Evolutionary conservation across 2,329 filamentous ascomycete species (phyloP).

Genomic region (Cadophora sp.): DNA sequence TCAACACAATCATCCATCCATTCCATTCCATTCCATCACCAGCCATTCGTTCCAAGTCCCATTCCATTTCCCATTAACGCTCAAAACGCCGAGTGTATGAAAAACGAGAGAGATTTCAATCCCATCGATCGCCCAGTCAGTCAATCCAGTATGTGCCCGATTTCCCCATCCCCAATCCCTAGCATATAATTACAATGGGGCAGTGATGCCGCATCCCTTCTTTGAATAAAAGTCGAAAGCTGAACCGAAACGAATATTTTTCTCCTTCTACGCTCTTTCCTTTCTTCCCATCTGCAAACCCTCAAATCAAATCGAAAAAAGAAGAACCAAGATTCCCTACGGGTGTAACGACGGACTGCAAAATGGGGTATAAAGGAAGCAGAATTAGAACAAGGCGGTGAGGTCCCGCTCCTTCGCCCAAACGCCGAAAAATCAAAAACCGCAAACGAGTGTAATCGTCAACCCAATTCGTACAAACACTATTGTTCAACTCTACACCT

Average conservation of each 20-base stretch:
- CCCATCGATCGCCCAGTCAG: conserved; percentile 3
- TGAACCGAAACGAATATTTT: conserved; percentile 13
- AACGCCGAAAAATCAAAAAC: conserved; percentile 21
- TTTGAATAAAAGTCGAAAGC: neutral
- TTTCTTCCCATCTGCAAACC: neutral
- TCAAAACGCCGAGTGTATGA: conserved; percentile 2
- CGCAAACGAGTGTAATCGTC: neutral
- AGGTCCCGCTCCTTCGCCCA: conserved; percentile 7
- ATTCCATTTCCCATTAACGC: conserved; percentile 20
- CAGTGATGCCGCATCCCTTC: conserved; percentile 19
- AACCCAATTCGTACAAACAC: conserved; percentile 25
- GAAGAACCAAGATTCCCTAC: conserved; percentile 29
- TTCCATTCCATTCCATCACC: neutral
- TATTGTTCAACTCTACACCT: conserved; percentile 21
- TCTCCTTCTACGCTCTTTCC: neutral
- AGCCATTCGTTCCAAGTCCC: conserved; percentile 1
- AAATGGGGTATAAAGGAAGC: conserved; percentile 37
- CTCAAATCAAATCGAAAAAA: conserved; percentile 2
- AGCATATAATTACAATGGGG: conserved; percentile 15
- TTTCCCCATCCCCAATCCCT: neutral
- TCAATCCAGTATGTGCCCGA: conserved; percentile 6
- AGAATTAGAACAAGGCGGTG: conserved; percentile 26
- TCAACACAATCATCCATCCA: conserved; percentile 13
- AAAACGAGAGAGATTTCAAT: neutral
- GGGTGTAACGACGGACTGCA: conserved; percentile 23